Conservation (phyloP, 2,329 filamentous ascomycete species). For the Colletotrichum salicis region DNA sequence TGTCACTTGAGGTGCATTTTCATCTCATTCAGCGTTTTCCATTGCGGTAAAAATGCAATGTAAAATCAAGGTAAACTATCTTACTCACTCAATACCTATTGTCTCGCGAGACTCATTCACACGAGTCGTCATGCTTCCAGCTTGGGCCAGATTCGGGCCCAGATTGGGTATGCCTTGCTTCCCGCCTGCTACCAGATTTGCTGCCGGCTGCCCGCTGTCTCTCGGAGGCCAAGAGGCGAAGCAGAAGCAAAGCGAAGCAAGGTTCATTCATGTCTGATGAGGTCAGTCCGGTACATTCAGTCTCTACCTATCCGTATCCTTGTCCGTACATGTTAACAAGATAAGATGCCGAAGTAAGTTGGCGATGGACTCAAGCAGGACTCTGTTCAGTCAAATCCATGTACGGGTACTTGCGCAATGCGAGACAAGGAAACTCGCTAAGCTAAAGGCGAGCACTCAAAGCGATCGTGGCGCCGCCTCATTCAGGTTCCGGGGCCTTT, state of each 20-base stretch:
- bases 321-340: no score
- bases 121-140: not conserved
- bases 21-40: no score
- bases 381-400: not conserved
- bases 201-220: not conserved
- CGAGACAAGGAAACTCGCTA: not conserved
- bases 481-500: constrained; percentile 10
- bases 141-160: not conserved
- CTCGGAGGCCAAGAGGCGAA: not conserved
- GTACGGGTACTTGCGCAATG: not conserved
- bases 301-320: not conserved
- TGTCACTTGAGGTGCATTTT: no score
- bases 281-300: not conserved
- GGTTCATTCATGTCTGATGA: not conserved
- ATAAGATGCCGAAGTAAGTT: not conserved
- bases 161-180: not conserved
- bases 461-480: constrained; percentile 18
- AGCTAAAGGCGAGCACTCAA: not conserved
- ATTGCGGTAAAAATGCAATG: not conserved
- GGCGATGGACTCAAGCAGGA: not conserved
- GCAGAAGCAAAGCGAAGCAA: not conserved
- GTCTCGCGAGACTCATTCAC: no score
- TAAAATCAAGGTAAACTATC: not conserved
- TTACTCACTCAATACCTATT: no score
- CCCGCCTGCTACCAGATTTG: not conserved